phyloP scores from a whole-genome alignment of 305 asterid genomes.

The Striga hermonthica region DNA sequence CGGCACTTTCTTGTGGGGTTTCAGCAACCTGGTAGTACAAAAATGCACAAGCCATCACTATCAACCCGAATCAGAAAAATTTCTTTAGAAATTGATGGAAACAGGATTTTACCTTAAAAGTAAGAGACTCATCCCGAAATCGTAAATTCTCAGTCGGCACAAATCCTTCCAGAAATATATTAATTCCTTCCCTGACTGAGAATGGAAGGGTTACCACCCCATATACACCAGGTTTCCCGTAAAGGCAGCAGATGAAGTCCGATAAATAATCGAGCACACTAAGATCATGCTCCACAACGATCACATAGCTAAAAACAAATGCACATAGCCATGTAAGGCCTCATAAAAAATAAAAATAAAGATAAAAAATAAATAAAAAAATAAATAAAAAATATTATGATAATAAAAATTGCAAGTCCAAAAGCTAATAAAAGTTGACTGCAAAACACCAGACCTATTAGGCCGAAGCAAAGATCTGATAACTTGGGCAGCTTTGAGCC shows the following conservation, averaged over 20 bases:
- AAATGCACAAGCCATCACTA: slow-evolving; percentile 8
- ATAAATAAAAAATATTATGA: too few species aligned
- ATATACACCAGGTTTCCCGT: slow-evolving; percentile 95
- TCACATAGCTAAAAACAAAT: slow-evolving; percentile 65
- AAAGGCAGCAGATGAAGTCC: slow-evolving; percentile 95
- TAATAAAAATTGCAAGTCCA: slow-evolving; percentile 11
- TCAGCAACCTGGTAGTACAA: slow-evolving; percentile 68
- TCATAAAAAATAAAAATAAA: slow-evolving; percentile 16
- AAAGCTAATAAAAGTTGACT: background rate
- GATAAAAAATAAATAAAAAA: too few species aligned
- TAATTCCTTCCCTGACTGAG: too few species aligned
- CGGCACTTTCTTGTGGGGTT: slow-evolving; percentile 85
- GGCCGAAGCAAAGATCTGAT: slow-evolving; percentile 90
- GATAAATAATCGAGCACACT: slow-evolving; percentile 93
- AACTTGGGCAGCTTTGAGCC: slow-evolving; percentile 97
- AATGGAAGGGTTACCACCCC: slow-evolving; percentile 75
- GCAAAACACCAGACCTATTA: slow-evolving; percentile 49
- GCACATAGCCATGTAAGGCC: slow-evolving; percentile 16
- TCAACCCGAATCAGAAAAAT: background rate
- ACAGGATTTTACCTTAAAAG: slow-evolving; percentile 60
- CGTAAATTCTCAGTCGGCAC: too few species aligned
- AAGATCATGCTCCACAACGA: slow-evolving; percentile 94
- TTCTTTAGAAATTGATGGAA: slow-evolving; percentile 12
- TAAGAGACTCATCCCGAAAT: slow-evolving; percentile 33
- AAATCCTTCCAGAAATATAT: too few species aligned